Base-by-base conservation (phyloP, 352 stramenopile genomes). In the Globisporangium orthogonon region DNA sequence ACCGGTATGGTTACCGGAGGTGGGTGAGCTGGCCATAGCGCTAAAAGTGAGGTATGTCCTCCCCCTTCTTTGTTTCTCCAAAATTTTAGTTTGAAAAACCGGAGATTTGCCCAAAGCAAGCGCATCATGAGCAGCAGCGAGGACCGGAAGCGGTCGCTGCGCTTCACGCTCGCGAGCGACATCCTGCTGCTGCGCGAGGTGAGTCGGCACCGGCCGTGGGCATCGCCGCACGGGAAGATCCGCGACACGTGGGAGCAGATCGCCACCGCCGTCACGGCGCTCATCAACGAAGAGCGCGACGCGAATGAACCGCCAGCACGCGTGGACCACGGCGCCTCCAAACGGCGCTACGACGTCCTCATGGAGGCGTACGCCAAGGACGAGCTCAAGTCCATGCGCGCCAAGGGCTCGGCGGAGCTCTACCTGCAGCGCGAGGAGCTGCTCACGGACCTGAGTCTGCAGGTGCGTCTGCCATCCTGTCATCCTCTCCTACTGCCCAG, bases 311-410 rank as follows among this genome's bases (percentile, higher is more conserved):
- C 55, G 28, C 48, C 48, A 29, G 48, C 55, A 47, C 55, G 55
- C 47, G 55, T 61, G 35, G 55, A 61, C 55, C 55, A 61, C 29
- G 55, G 55, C 28, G 48, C 55, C 15, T 61, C 37, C 28, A 61
- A 61, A 47, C 55, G 55, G 17, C 55, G 55, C 47, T 61, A 55
- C 39, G 55, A 61, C 29, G 40, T 54, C 17, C 55, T 61, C 48
- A 61, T 61, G 55, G 55, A 61, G 37, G 55, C 55, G 11, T 61
- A 55, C 4, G 55, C 50, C 35, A 61, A 61, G 31, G 55, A 61
- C 29, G 55, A 61, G 37, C 55, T 61, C 55, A 61, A 61, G 55
- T 61, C 55, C 11, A 61, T 61, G 55, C 55, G 55, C 39, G 55
- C 55, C 17, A 61, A 61, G 48, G 55, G 55, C 28, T 61, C 55